Evolutionary conservation across 495 filamentous ascomycete genomes (phyloP).

Genomic region (Aspergillus olivimuriae): DNA sequence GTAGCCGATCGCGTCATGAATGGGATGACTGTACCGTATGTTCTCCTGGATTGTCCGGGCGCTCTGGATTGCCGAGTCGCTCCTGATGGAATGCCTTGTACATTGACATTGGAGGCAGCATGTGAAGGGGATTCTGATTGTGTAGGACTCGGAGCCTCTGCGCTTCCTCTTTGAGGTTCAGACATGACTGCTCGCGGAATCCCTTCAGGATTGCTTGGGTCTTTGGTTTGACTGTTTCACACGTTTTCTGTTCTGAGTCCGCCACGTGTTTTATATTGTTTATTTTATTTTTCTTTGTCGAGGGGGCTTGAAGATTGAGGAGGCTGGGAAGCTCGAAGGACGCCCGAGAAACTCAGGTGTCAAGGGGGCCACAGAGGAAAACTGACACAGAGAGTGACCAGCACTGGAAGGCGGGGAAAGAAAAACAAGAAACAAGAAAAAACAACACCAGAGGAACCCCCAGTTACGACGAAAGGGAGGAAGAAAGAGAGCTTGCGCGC

Average conservation of each 20-base stretch:
- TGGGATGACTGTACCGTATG: constrained; percentile 23
- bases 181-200: constrained; percentile 4
- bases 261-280: too few relatives aligned
- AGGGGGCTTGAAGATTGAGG: background rate
- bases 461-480: background rate
- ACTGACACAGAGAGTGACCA: constrained; percentile 11
- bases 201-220: background rate
- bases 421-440: background rate
- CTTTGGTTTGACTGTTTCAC: background rate
- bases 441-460: background rate
- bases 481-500: background rate
- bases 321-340: background rate
- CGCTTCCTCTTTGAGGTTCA: constrained; percentile 5
- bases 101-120: constrained; percentile 5
- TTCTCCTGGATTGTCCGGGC: constrained; percentile 22
- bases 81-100: constrained; percentile 14
- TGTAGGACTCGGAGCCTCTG: background rate
- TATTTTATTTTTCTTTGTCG: too few relatives aligned
- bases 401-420: constrained; percentile 10
- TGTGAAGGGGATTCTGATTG: constrained; percentile 7
- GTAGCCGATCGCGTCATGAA: background rate
- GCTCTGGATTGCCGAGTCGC: constrained; percentile 17
- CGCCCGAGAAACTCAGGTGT: background rate
- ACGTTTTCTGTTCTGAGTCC: too few relatives aligned
- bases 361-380: constrained; percentile 3